Conservation (phyloP, 768 basidiomycete genomes). For the Tulasnella sp. region DNA sequence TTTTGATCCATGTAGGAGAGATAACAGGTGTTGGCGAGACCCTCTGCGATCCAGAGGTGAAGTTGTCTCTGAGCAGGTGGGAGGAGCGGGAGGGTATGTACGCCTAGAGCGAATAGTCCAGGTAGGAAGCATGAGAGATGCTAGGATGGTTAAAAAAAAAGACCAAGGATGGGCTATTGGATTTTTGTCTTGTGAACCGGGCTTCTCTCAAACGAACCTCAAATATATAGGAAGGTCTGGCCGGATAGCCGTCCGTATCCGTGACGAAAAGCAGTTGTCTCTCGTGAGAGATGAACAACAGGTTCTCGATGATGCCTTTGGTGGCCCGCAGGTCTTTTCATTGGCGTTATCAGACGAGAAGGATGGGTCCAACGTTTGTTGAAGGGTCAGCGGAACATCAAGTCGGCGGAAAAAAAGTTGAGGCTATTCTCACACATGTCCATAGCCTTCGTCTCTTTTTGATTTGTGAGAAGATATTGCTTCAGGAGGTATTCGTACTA, state of each 20-base stretch:
- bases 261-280: slow-evolving; percentile 61
- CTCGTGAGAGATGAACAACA: slow-evolving; percentile 53
- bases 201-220: background rate
- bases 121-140: slow-evolving; percentile 72
- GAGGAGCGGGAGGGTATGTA: slow-evolving; percentile 31
- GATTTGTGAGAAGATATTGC: slow-evolving; percentile 49
- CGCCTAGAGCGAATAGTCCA: slow-evolving; percentile 63
- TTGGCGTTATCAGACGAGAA: no score
- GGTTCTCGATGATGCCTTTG: slow-evolving; percentile 27
- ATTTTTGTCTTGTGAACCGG: background rate
- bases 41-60: slow-evolving; percentile 67
- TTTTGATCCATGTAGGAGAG: slow-evolving; percentile 60
- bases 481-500: slow-evolving; percentile 67
- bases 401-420: background rate
- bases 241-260: slow-evolving; percentile 26
- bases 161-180: slow-evolving; percentile 17
- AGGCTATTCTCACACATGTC: slow-evolving; percentile 47
- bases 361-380: no score
- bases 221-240: background rate
- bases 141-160: slow-evolving; percentile 27
- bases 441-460: slow-evolving; percentile 46
- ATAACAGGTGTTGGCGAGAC: slow-evolving; percentile 61
- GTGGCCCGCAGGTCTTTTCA: slow-evolving; percentile 20
- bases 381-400: no score
- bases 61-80: slow-evolving; percentile 35